Evolutionary conservation across 2,329 filamentous ascomycete species (phyloP), one percentile per base, ranked within the genome.

Genomic region (Teratosphaeria zuluensis): DNA sequence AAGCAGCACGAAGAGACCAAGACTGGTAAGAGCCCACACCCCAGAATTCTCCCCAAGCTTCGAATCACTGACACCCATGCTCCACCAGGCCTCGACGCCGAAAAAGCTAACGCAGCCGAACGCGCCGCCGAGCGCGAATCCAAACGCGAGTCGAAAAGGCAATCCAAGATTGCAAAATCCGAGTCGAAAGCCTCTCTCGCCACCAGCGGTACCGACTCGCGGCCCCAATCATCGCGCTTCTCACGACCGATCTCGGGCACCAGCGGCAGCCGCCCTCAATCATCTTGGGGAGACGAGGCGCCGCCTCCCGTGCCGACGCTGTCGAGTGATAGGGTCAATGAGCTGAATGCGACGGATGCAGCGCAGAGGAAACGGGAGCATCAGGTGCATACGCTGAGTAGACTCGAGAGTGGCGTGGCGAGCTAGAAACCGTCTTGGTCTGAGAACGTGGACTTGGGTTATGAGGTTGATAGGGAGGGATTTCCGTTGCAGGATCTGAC

Each of bases 1-100:
- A 72, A 70, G 57, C 65, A 75, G 55, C 77, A 80, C 56, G 70
- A 74, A 60, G 77, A 80, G 68, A 78, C 77, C n/a, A 77, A 76
- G 72, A 78, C 76, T 8, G 78, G 77, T 3, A 48, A 19, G 42
- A 19, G 21, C 1, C 42, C 35, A 42, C 24, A 28, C 24, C 24
- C 24, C 24, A 42, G 5, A 1, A 42, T 11, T 11, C 7, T 14
- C 3, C 4, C 9, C 3, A 4, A 12, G 35, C 12, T 42, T 11
- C 14, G 16, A 5, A 16, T 1, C 19, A n/a, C 42, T 48, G 42
- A 19, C 42, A 48, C n/a, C 11, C 35, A 42, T 19, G 16, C n/a
- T 8, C 8, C 19, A 1, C 9, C 7, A 48, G 42, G 54, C n/a
- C 63, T 80, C 31, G 76, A 77, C 32, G 73, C 67, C 3, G 70